Base-by-base conservation (phyloP, 2,329 filamentous ascomycete genomes). In the Fusarium sacchari region DNA sequence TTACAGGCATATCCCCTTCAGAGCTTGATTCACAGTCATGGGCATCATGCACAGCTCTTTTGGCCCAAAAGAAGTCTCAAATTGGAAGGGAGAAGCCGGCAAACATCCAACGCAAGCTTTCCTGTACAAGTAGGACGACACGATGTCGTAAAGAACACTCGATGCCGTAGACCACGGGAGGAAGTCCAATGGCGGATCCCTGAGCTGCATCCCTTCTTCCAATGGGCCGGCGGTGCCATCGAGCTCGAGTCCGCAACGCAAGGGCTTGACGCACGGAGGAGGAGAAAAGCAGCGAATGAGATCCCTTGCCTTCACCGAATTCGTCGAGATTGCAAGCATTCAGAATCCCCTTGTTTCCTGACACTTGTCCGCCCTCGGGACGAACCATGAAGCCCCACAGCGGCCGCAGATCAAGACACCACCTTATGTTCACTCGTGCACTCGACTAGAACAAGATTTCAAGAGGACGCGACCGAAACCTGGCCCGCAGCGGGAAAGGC, bases 341-440 rank as follows among this genome's bases (percentile, higher is more conserved):
- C 70, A 74, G 77, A 72, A 76, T 78, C 64, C 75, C 76, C 78
- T 79, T 76, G 77, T 75, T 74, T 76, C 69, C 72, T 82, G 80
- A 83, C 81, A 81, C 77, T 81, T 82, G 80, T 81, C 79, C 75
- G 74, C 72, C 77, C 68, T 79, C 77, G 79, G 80, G 78, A 83
- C 79, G 80, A 83, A 82, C 80, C 77, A 83, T 78, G 70, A 78
- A 58, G 80, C 77, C 80, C 83, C 81, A 83, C 82, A 79, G 69
- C 76, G 82, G 81, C 81, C 82, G 83, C 82, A 82, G 78, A 80
- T 81, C 79, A 76, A 80, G 79, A 73, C 80, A 77, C 81, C 79
- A 74, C 72, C 72, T 77, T 72, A 72, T 77, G 69, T 72, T 64
- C 68, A 62, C 69, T 75, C 50, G 65, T 69, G 67, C 64, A 55